phyloP scores from a whole-genome alignment of 202 grass and related monocot species.

The Digitaria exilis region DNA sequence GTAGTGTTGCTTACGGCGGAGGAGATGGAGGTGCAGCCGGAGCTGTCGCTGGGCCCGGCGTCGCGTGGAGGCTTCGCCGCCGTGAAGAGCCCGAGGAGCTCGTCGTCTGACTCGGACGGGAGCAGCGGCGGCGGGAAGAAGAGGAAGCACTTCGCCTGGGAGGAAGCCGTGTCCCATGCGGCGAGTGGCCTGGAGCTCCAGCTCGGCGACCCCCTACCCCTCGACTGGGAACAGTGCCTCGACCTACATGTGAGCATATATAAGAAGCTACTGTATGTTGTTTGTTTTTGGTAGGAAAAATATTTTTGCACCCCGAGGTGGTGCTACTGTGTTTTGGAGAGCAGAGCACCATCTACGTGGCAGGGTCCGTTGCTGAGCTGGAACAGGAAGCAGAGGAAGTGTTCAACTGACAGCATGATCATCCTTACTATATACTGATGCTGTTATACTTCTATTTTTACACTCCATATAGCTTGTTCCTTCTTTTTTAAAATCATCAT shows the following conservation, averaged over 20 bases:
- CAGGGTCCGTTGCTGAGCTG: neutral
- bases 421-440: neutral
- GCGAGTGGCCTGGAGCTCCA: constrained; percentile 68
- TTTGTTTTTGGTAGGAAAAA: neutral
- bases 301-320: neutral
- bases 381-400: neutral
- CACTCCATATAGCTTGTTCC: too few species aligned
- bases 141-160: constrained; percentile 73
- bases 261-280: neutral
- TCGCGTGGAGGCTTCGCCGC: neutral
- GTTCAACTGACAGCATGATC: neutral
- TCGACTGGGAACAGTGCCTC: constrained; percentile 95
- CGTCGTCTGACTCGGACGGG: constrained; percentile 68
- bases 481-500: too few species aligned
- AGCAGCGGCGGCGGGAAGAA: constrained; percentile 51
- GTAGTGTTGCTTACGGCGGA: neutral
- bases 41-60: constrained; percentile 63
- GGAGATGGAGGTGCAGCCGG: constrained; percentile 51
- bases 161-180: constrained; percentile 39
- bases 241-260: constrained; percentile 72
- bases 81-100: constrained; percentile 37
- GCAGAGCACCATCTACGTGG: neutral
- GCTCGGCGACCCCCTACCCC: constrained; percentile 76
- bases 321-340: neutral
- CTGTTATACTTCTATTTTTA: too few species aligned